Conservation (phyloP, 2,329 filamentous ascomycete species). For the Clarireedia monteithiana region DNA sequence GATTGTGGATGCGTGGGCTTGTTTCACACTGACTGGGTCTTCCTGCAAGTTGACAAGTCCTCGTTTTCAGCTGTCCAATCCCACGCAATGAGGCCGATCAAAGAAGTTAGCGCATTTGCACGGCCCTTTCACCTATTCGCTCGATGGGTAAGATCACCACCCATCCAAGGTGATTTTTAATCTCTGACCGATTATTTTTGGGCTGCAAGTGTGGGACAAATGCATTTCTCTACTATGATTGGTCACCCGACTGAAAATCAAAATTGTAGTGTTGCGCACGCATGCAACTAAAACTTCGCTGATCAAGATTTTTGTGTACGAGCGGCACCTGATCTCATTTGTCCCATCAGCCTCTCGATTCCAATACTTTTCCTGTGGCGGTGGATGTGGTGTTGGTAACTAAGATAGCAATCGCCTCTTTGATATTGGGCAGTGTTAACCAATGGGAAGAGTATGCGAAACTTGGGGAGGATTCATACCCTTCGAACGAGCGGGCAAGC, state of each 20-base stretch:
- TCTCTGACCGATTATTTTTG: conserved; percentile 6
- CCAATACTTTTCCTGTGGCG: background rate
- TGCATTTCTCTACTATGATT: background rate
- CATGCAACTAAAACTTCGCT: conserved; percentile 7
- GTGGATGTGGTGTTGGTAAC: background rate
- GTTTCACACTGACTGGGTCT: conserved; percentile 24
- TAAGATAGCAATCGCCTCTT: background rate
- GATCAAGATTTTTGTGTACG: conserved; percentile 9
- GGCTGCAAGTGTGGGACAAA: background rate
- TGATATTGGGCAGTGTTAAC: conserved; percentile 1
- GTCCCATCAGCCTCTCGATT: background rate
- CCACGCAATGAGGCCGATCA: conserved; percentile 12
- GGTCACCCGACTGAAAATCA: background rate
- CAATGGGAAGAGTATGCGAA: background rate
- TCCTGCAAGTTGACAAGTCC: conserved; percentile 17
- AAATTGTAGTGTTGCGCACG: conserved; percentile 8
- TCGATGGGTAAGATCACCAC: conserved; percentile 16
- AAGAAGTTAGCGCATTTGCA: conserved; percentile 10
- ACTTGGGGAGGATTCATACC: no score
- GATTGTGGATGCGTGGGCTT: conserved; percentile 12
- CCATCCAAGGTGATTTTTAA: background rate
- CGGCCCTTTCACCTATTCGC: conserved; percentile 15
- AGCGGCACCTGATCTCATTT: conserved; percentile 10
- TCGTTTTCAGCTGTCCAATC: conserved; percentile 23
- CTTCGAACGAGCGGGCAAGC: no score